Conservation (phyloP, 2,329 filamentous ascomycete species). For the Cryphonectria parasitica region DNA sequence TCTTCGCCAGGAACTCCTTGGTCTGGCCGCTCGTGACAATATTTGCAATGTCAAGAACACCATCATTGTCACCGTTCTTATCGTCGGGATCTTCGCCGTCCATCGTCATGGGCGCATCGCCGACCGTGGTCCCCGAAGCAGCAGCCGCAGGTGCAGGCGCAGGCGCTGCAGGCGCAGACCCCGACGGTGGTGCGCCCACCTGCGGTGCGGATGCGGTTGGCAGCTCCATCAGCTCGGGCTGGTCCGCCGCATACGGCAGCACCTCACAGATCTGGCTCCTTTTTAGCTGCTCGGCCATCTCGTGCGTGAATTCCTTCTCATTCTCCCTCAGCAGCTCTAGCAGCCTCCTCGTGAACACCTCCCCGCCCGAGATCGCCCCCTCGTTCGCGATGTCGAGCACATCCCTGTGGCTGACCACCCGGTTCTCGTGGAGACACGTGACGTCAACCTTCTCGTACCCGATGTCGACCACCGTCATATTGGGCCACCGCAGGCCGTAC, state of each 20-base stretch:
- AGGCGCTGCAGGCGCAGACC: constrained; percentile 27
- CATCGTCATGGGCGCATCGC: constrained; percentile 39
- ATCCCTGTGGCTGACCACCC: constrained; percentile 69
- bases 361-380: constrained; percentile 73
- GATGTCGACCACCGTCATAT: constrained; percentile 86
- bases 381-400: constrained; percentile 52
- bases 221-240: constrained; percentile 52
- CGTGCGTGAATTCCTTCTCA: constrained; percentile 60
- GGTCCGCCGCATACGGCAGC: constrained; percentile 56
- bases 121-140: constrained; percentile 28
- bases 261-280: constrained; percentile 70
- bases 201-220: constrained; percentile 43
- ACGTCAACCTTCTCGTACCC: constrained; percentile 92
- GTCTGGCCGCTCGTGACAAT: constrained; percentile 84
- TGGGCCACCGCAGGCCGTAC: constrained; percentile 76
- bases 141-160: constrained; percentile 35
- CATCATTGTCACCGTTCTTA: constrained; percentile 61
- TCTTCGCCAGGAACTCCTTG: constrained; percentile 80
- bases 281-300: constrained; percentile 74
- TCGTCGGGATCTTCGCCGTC: constrained; percentile 44
- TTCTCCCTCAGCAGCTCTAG: constrained; percentile 62
- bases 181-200: constrained; percentile 31
- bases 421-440: constrained; percentile 84
- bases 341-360: constrained; percentile 80
- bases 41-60: constrained; percentile 80